Conservation (phyloP, 108 stramenopile species). For the Conticribra weissflogii region DNA sequence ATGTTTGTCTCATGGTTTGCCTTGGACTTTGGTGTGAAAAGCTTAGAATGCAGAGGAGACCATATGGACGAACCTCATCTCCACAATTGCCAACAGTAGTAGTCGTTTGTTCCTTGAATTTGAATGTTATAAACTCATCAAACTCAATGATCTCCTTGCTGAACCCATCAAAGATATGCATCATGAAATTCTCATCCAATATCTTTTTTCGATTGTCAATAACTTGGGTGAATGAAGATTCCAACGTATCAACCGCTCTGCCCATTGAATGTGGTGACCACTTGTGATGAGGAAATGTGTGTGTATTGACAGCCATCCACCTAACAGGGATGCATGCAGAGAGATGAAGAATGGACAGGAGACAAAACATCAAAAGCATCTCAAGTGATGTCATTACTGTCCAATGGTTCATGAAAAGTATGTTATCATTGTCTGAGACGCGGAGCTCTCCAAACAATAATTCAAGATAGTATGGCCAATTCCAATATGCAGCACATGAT, state of each 20-base stretch:
- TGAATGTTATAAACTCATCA: not conserved
- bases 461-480: constrained; percentile 7
- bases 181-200: not conserved
- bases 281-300: not conserved
- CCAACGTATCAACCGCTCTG: not conserved
- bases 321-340: constrained; percentile 10
- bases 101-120: not conserved
- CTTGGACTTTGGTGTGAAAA: not conserved
- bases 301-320: constrained; percentile 6
- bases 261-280: not conserved
- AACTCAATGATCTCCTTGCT: not conserved
- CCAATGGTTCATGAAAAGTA: constrained; percentile 1
- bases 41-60: not conserved
- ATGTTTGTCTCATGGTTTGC: not conserved
- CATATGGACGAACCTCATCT: not conserved
- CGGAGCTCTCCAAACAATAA: not conserved
- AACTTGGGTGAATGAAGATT: not conserved
- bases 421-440: not conserved
- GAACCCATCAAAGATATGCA: not conserved
- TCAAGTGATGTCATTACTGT: not conserved
- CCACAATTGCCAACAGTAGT: not conserved
- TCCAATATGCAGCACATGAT: not conserved
- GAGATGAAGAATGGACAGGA: constrained; percentile 14
- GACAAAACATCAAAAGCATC: constrained; percentile 11
- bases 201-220: not conserved